Percentiles rank a stretch among this genome's conserved stretches.
Conservation (phyloP, 331 rosid genomes). For the Acacia pycnantha region DNA sequence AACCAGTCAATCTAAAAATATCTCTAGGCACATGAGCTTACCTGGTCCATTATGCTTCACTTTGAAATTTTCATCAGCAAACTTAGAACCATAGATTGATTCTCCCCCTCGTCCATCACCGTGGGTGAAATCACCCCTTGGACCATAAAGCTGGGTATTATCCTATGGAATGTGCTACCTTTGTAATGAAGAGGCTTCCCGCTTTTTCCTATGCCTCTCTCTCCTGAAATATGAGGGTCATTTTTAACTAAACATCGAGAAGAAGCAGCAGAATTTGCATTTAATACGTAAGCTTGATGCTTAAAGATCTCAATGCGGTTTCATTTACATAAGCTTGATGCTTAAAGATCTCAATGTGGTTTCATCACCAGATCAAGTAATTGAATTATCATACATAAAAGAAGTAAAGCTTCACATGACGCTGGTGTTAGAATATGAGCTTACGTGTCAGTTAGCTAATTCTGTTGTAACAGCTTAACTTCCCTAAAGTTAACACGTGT, state of each 20-base stretch:
- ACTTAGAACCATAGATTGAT: slow-evolving; percentile 73
- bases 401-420: slow-evolving; percentile 12
- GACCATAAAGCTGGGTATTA: slow-evolving; percentile 88
- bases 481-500: too few species aligned
- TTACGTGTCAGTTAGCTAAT: too few species aligned
- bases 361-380: slow-evolving; percentile 16
- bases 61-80: slow-evolving; percentile 91
- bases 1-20: not conserved
- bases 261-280: slow-evolving; percentile 4
- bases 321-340: not conserved
- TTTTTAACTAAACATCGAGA: slow-evolving; percentile 15
- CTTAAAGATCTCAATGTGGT: slow-evolving; percentile 13
- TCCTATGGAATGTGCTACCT: slow-evolving; percentile 87
- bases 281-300: slow-evolving; percentile 5
- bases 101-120: slow-evolving; percentile 98
- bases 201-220: slow-evolving; percentile 73
- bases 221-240: slow-evolving; percentile 57
- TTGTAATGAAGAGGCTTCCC: slow-evolving; percentile 78
- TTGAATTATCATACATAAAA: not conserved
- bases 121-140: slow-evolving; percentile 96
- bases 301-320: slow-evolving; percentile 15
- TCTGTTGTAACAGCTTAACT: too few species aligned
- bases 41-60: slow-evolving; percentile 86
- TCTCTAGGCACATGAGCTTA: slow-evolving; percentile 28
- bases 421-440: too few species aligned